Evolutionary conservation across 2,329 filamentous ascomycete genomes (phyloP).

Genomic region (Trichoderma sp.): DNA sequence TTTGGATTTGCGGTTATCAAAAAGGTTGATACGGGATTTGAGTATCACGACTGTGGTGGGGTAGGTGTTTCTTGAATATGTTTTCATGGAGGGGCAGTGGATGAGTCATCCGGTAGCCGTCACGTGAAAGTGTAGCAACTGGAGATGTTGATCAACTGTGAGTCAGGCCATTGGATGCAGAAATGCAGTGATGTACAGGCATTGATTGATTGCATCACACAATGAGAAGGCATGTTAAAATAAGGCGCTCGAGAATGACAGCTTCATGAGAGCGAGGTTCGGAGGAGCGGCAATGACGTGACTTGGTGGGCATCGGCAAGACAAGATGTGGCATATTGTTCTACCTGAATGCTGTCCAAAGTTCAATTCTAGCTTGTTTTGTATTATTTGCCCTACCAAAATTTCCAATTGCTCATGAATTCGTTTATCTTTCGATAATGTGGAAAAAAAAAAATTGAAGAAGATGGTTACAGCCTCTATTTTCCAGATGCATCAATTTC

Average conservation of each 20-base stretch:
- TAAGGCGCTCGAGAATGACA: background rate
- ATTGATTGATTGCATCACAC: background rate
- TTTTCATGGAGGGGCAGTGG: slow-evolving; percentile 9
- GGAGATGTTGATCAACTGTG: background rate
- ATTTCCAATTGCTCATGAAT: background rate
- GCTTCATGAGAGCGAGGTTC: background rate
- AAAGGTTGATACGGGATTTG: background rate
- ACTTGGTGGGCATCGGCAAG: background rate
- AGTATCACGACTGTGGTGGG: slow-evolving; percentile 13
- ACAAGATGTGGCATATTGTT: background rate
- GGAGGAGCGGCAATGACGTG: background rate
- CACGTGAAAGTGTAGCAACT: background rate
- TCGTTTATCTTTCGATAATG: background rate
- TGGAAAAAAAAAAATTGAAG: background rate
- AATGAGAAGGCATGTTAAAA: background rate
- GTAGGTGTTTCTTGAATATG: slow-evolving; percentile 6
- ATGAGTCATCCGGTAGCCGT: slow-evolving; percentile 7
- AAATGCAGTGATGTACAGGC: background rate
- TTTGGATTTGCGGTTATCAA: background rate
- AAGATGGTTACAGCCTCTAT: slow-evolving; percentile 31
- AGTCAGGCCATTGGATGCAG: background rate
- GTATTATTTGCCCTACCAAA: background rate
- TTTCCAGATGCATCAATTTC: slow-evolving; percentile 59
- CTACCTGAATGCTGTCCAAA: background rate
- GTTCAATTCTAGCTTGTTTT: background rate